Evolutionary conservation across 2,329 filamentous ascomycete genomes (phyloP), one percentile per base, ranked within the genome.

Genomic region (Neoascochyta sp.): DNA sequence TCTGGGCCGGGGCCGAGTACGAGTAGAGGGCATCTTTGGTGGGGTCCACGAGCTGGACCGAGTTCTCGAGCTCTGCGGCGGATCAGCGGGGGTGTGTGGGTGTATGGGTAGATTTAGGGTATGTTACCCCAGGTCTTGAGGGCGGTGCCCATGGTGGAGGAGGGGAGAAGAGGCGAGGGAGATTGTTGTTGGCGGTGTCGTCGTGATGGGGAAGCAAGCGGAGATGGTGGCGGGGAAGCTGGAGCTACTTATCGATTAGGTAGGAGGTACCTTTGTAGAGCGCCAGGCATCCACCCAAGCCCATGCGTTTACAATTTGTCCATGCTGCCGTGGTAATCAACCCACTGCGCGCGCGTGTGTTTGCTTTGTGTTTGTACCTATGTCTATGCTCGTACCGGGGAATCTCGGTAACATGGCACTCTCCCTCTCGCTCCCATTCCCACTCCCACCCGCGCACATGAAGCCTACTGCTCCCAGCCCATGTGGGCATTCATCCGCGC

Each of bases 21-120:
- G 76, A 75, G 72, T 95, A 98, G 51, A 98, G 86, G 24, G 87
- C 87, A 65, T 98, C 92, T 54, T 87, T 85, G 47, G 79, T 78
- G 30, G 85, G 77, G 60, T 98, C 89, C 54, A 95, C 80, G 39
- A 95, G 77, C 59, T 82, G 76, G 66, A 69, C 71, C 39, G 83
- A 80, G 64, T 94, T 94, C 62, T 94, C 86, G 57, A 92, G 78
- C 74, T 95, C 90, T 94, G 56, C 10, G 21, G 29, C n/a, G 33
- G 16, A 42, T 50, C 48, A 47, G 43, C 35, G 34, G 27, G 20
- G 23, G 9, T 19, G 12, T 20, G 7, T 18, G 9, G n/a, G 10
- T 12, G 13, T 24, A 10, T 12, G 7, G 5, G 16, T 12, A 24
- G 17, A 20, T n/a, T n/a, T n/a, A 18, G 13, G 3, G 11, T 9